Percentiles rank a stretch among this genome's conserved stretches.
phyloP scores from a whole-genome alignment of 768 basidiomycete species.

The Pisolithus sp. region DNA sequence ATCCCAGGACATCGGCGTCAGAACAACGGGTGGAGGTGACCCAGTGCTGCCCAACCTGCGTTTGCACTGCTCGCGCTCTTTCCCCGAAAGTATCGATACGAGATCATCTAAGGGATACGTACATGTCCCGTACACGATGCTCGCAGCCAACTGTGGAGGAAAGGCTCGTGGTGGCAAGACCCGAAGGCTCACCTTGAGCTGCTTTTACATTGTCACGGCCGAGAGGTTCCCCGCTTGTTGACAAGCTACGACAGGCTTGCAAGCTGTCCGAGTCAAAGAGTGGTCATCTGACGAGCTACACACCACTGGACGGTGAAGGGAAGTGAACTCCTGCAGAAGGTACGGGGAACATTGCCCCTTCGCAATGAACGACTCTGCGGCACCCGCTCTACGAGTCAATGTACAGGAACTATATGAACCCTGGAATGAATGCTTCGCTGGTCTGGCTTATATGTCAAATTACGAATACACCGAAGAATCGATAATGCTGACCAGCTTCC shows the following conservation, averaged over 20 bases:
- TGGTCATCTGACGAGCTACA: conserved; percentile 60
- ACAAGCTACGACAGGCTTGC: conserved; percentile 76
- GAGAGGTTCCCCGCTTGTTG: no score
- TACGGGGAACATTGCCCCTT: conserved; percentile 40
- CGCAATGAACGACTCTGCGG: conserved; percentile 67
- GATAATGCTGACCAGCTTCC: no score
- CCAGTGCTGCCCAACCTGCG: conserved; percentile 10
- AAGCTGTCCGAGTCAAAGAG: conserved; percentile 67
- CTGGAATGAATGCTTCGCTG: no score
- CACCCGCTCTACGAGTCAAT: no score
- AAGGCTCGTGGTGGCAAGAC: conserved; percentile 71
- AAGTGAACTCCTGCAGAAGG: background rate
- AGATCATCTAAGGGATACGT: conserved; percentile 70
- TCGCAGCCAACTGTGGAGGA: conserved; percentile 68
- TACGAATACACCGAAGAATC: no score
- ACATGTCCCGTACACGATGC: conserved; percentile 67
- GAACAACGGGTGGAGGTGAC: conserved; percentile 5
- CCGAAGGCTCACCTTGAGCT: conserved; percentile 66
- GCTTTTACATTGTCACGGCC: no score
- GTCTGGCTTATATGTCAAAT: no score
- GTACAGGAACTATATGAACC: no score
- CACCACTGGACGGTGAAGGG: background rate
- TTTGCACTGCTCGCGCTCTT: conserved; percentile 26
- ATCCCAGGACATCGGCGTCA: conserved; percentile 17
- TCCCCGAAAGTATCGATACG: conserved; percentile 69